Evolutionary conservation across 139 green algal genomes (phyloP), one percentile per base, ranked within the genome.

Genomic region (Coelastrella sp.): DNA sequence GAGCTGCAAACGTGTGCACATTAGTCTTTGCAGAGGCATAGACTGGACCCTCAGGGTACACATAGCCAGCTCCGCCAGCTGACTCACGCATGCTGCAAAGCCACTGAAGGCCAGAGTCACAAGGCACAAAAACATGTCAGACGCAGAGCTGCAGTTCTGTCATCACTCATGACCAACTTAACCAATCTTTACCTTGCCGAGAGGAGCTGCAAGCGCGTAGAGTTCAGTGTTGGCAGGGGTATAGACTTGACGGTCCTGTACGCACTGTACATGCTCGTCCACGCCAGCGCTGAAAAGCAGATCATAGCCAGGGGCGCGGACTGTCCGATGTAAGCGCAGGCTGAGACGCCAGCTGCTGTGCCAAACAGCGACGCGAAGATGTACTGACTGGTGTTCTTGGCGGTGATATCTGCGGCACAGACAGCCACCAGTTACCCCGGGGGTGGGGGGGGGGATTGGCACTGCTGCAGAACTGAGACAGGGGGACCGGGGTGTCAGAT

Each of bases 21-120:
- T 97, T 85, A 97, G 92, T 3, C 93, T 97, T n/a, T 91, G 79
- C 54, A 97, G 91, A 1, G 95, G 95, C 23, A 97, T 96, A 57
- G 87, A 76, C 81, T 95, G 93, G 19, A 93, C 68, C 32, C 32
- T 47, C 32, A 47, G 32, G 32, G 32, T 47, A 47, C 32, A 47
- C 32, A 47, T 47, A 47, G 32, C 32, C 32, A 47, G 32, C 32
- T 47, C 32, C 32, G 32, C 32, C 32, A 47, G 32, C 32, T 47
- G 32, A 47, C 32, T 47, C 32, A 47, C 32, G 32, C 32, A 47
- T 47, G 32, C 32, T 47, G 32, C 32, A 47, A 47, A 47, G 32
- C 32, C 32, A 47, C 32, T 47, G 32, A 47, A 47, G 32, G 32
- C 32, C 32, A 47, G 32, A 47, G 32, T 47, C 32, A 64, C 77